Evolutionary conservation across 352 stramenopile species (phyloP).

Genomic region (Globisporangium rhizosaccharum): DNA sequence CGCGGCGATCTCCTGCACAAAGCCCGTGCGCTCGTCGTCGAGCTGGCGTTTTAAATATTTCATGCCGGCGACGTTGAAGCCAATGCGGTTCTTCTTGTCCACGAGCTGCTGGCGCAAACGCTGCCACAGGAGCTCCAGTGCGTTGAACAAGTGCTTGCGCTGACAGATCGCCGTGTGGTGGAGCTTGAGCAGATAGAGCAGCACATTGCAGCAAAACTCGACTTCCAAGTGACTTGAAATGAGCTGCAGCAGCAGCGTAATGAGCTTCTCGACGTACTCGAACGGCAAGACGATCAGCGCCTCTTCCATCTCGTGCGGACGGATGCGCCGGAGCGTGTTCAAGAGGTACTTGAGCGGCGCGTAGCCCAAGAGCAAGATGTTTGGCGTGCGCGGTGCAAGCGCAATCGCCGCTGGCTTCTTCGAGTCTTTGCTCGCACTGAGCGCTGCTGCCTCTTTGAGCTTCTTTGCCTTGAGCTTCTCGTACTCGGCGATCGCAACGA

Average conservation of each 20-base stretch:
- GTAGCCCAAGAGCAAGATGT: constrained; percentile 94
- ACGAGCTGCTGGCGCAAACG: constrained; percentile 70
- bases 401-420: constrained; percentile 34
- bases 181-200: constrained; percentile 71
- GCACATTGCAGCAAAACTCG: constrained; percentile 87
- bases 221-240: constrained; percentile 87
- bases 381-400: constrained; percentile 54
- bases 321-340: constrained; percentile 90
- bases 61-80: constrained; percentile 83
- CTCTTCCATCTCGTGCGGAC: constrained; percentile 95
- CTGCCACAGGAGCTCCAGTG: constrained; percentile 76
- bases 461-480: constrained; percentile 63
- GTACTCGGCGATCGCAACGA: constrained; percentile 79
- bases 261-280: constrained; percentile 91
- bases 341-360: constrained; percentile 93
- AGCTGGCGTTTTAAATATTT: constrained; percentile 87
- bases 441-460: constrained; percentile 27
- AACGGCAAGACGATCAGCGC: constrained; percentile 97
- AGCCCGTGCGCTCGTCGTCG: constrained; percentile 70
- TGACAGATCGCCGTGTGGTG: constrained; percentile 78
- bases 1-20: constrained; percentile 65
- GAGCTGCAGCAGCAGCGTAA: constrained; percentile 90
- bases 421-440: constrained; percentile 17
- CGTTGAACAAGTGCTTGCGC: constrained; percentile 58
- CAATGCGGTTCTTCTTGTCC: constrained; percentile 79